Percentiles rank a stretch among this genome's conserved stretches.
Conservation (phyloP, 2,329 filamentous ascomycete genomes). For the Pseudogymnoascus destructans region DNA sequence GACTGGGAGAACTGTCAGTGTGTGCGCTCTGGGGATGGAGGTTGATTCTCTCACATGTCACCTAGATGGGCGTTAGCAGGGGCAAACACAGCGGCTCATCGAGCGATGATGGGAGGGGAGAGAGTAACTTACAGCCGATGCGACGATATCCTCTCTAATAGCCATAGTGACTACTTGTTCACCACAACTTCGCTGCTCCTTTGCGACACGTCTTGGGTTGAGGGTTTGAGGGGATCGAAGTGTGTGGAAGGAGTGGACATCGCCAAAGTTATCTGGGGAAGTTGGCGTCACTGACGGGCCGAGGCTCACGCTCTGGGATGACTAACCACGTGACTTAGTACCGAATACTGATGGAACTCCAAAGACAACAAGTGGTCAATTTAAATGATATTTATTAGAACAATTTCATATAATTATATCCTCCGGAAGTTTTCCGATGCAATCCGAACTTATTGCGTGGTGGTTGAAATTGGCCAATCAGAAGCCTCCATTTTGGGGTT, state of each 20-base stretch:
- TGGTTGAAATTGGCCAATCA: constrained; percentile 17
- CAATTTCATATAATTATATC: neutral
- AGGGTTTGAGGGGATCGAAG: neutral
- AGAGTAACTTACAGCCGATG: constrained; percentile 55
- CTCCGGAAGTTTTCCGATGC: neutral
- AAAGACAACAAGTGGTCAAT: neutral
- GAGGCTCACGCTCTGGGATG: neutral
- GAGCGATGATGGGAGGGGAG: neutral
- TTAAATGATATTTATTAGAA: neutral
- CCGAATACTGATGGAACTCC: neutral
- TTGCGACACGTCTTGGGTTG: constrained; percentile 1
- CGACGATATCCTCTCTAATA: constrained; percentile 86
- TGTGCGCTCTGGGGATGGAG: constrained; percentile 13
- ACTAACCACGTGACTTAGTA: neutral
- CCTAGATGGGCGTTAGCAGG: constrained; percentile 17
- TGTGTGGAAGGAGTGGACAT: constrained; percentile 3
- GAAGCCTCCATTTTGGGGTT: constrained; percentile 13
- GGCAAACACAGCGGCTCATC: constrained; percentile 17
- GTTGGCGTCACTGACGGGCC: constrained; percentile 9
- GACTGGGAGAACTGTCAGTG: constrained; percentile 38
- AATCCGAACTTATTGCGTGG: neutral
- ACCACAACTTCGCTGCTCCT: neutral
- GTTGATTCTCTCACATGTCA: constrained; percentile 24
- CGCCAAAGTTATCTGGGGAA: constrained; percentile 7
- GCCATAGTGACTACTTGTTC: constrained; percentile 40